Evolutionary conservation across 2,329 filamentous ascomycete genomes (phyloP), one percentile per base, ranked within the genome.

Genomic region (Penicillium italicum): DNA sequence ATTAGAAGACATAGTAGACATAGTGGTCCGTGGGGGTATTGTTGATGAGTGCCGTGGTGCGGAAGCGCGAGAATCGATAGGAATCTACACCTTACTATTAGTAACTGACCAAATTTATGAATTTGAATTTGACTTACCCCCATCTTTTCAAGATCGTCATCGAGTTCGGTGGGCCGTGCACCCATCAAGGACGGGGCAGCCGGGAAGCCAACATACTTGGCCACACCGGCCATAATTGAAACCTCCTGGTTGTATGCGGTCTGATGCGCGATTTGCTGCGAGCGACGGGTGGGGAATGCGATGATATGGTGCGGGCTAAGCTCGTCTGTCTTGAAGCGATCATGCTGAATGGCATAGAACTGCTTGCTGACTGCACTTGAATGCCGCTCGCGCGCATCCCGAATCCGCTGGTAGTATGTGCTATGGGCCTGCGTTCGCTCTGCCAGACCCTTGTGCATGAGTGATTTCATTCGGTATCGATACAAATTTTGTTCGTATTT

Each of bases 131-230:
- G 57, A 82, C 86, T 80, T 79, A 97, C 92, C 69, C 89, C 88
- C 80, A 99, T 97, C 64, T 88, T 88, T 71, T 89, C 86, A 61
- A 97, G 79, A 75, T 99, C 94, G 47, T 93, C 88, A 53, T 96
- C 90, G 44, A 94, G 76, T 68, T 97, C 91, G 11, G 82, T 79
- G 22, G 82, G 74, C 36, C 87, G 86, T 26, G 90, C 89, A 40
- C 89, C 83, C 55, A 80, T 80, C 74, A 99, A 87, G 33, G 89
- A 82, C 20, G 94, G 94, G n/a, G 92, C 94, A 31, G 93, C 92
- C 34, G 94, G 94, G 75, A 99, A 99, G 24, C 94, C 94, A 67
- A 96, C 87, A 71, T 97, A 92, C 75, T 97, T 97, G 34, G 93
- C 92, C 49, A 97, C 82, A 36, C 93, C 93, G 6, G 92, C 87